Percentiles rank a stretch among this genome's conserved stretches.
These are phyloP conservation scores for Melaleuca alternifolia DNA, from an alignment of 345 rosid species.

Conservation along the genomic window DNA sequence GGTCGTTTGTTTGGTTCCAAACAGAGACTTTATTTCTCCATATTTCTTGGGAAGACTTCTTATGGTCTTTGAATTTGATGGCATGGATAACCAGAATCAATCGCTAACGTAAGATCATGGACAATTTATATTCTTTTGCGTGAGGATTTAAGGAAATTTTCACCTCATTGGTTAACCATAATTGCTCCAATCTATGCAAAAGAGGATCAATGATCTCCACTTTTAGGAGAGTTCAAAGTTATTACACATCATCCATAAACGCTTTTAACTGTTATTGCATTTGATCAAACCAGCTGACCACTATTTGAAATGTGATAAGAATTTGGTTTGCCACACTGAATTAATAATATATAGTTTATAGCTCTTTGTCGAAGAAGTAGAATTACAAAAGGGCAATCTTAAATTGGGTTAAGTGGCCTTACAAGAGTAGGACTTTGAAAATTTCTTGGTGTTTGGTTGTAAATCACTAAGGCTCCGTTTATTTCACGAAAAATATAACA, in stretches of 20 bases:
- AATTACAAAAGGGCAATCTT: not conserved
- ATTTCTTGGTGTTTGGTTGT: not conserved
- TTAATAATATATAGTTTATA: not conserved
- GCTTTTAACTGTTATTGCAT: not conserved
- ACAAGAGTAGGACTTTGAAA: not conserved
- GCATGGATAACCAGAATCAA: not conserved
- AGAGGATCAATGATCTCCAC: not conserved
- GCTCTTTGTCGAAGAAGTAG: not conserved
- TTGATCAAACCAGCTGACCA: too few relatives aligned
- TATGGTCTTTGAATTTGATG: not conserved
- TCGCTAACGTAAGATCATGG: not conserved
- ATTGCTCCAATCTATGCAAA: not conserved
- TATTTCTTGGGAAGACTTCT: not conserved
- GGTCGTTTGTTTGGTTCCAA: not conserved
- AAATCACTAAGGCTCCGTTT: too few relatives aligned
- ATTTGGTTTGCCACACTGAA: not conserved
- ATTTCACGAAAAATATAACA: too few relatives aligned
- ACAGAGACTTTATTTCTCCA: not conserved
- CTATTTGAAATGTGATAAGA: not conserved
- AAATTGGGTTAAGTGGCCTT: not conserved
- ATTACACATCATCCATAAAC: not conserved
- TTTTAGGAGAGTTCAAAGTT: not conserved
- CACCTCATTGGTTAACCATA: not conserved
- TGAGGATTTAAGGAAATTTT: fast-evolving
- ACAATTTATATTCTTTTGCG: not conserved